Evolutionary conservation across 768 basidiomycete genomes (phyloP), one percentile per base, ranked within the genome.

Genomic region (Termitomyces sp.): DNA sequence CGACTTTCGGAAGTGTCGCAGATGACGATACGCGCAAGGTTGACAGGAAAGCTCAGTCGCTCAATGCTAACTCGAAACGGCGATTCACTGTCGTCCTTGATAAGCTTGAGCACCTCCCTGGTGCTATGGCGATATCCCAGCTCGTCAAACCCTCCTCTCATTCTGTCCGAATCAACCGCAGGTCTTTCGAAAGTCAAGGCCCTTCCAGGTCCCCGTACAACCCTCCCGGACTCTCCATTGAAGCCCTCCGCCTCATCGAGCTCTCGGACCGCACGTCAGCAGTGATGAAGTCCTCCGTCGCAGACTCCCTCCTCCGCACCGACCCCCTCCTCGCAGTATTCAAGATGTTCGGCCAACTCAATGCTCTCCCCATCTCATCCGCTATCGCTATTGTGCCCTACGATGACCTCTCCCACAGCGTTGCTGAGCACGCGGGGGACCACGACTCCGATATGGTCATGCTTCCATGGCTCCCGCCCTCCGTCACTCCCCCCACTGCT

Each of bases 81-180:
- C 81, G 86, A 9, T 92, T 96, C 75, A 89, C 90, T 0, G 85
- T 98, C 62, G 87, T 98, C 18, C 82, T 98, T 18, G 94, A 96
- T 71, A 92, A 88, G 70, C 77, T 96, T 52, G 96, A 97, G 67
- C 92, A 95, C 70, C 71, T 98, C 0, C 89, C 95, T 0, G 85
- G 90, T 9, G 87, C 93, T 74, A 96, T 99, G 94, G 85, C 92
- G 0, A 77, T 99, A 58, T 86, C 91, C 0, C 91, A 96, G 68
- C 85, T 98, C 58, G 78, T 98, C 45, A 87, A 88, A 52, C 76
- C 78, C 2, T 48, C 73, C 11, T 36, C 13, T 44, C 68, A 8
- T 53, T 7, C 67, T 2, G 35, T 61, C n/a, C 52, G 15, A 32
- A 33, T 44, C 33, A 22, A 52, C 74, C 63, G 42, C 24, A 65